These are phyloP conservation scores for Perilla frutescens DNA, from an alignment of 257 asterid species.

Conservation along the genomic window DNA sequence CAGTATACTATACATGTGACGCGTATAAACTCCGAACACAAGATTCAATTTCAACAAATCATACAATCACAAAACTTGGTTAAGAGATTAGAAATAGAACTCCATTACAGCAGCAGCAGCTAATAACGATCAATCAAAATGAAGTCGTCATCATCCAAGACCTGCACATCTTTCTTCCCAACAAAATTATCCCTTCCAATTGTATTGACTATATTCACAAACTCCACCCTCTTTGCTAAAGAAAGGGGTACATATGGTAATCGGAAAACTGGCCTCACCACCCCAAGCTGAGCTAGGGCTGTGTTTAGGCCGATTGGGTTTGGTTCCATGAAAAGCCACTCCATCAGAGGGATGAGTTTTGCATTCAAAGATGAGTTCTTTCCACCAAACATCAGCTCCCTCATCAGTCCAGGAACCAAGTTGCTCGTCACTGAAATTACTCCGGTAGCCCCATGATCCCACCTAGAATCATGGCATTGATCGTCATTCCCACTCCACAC, in stretches of 20 bases:
- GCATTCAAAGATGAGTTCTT: conserved; percentile 60
- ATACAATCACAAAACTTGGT: not conserved
- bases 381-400: conserved; percentile 73
- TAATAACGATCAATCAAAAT: conserved; percentile 76
- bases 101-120: conserved; percentile 22
- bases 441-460: conserved; percentile 74
- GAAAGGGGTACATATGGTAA: conserved; percentile 83
- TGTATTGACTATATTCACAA: conserved; percentile 70
- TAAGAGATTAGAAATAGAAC: not conserved
- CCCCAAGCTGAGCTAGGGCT: conserved; percentile 91
- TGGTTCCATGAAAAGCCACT: conserved; percentile 79
- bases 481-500: conserved; percentile 95
- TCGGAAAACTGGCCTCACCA: conserved; percentile 78
- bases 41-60: not conserved
- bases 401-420: conserved; percentile 79
- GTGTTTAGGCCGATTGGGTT: conserved; percentile 83
- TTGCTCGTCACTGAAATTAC: conserved; percentile 86
- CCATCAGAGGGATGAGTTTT: conserved; percentile 59
- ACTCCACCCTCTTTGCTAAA: conserved; percentile 72
- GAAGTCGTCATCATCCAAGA: conserved; percentile 74
- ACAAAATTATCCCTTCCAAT: conserved; percentile 82
- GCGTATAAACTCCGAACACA: not conserved
- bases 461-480: conserved; percentile 83
- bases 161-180: conserved; percentile 70
- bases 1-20: not conserved